Evolutionary conservation across 225 moss, liverwort and hornwort species (phyloP).

Genomic region (Pseudoscleropodium purum): DNA sequence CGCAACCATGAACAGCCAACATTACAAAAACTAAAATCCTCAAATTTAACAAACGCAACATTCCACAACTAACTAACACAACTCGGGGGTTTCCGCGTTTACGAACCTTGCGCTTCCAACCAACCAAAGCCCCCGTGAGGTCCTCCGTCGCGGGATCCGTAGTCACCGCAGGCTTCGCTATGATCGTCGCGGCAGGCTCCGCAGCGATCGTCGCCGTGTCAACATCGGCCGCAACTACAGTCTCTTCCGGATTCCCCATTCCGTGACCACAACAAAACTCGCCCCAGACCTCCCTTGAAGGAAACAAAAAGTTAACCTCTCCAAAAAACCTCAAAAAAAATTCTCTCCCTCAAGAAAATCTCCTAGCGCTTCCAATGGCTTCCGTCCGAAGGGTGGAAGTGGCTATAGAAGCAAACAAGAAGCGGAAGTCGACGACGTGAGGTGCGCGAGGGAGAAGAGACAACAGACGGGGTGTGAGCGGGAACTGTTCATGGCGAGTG

Average conservation of each 20-base stretch:
- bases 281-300: not conserved
- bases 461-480: not conserved
- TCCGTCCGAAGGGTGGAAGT: not conserved
- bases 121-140: slow-evolving; percentile 15
- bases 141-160: slow-evolving; percentile 8
- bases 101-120: slow-evolving; percentile 39
- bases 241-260: slow-evolving; percentile 34
- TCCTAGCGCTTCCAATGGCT: not conserved
- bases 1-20: not conserved
- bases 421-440: not conserved
- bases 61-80: not conserved
- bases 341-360: too few relatives aligned
- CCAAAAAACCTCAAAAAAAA: not conserved
- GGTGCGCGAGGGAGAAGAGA: not conserved
- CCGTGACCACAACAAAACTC: not conserved
- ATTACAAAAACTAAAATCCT: not conserved
- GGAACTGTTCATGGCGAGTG: not conserved
- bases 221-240: slow-evolving; percentile 1
- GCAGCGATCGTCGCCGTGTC: not conserved
- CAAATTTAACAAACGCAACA: not conserved
- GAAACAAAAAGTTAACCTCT: not conserved
- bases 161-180: not conserved
- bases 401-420: not conserved
- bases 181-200: not conserved
- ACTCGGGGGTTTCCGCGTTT: not conserved